These are phyloP conservation scores for Collybia mongolica DNA, from an alignment of 768 basidiomycete genomes.

Conservation along the genomic window DNA sequence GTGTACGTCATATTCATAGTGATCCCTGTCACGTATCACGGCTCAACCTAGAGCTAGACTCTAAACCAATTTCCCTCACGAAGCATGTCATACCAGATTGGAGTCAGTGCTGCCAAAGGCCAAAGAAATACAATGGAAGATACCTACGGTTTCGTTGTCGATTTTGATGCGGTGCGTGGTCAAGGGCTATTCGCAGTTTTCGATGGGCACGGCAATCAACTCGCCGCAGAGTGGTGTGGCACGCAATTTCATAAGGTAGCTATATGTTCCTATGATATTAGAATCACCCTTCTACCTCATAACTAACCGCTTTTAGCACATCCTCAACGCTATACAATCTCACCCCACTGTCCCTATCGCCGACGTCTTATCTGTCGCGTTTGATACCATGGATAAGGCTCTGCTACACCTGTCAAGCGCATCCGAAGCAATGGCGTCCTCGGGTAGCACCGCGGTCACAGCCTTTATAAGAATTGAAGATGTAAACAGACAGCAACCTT, in stretches of 20 bases:
- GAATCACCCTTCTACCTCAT: not conserved
- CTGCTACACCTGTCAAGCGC: conserved; percentile 84
- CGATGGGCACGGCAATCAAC: conserved; percentile 97
- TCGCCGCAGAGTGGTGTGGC: conserved; percentile 99
- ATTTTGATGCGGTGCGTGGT: conserved; percentile 88
- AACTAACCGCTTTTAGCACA: conserved; percentile 27
- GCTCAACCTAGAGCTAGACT: conserved; percentile 37
- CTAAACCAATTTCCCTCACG: conserved; percentile 74
- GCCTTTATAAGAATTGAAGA: conserved; percentile 95
- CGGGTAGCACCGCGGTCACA: conserved; percentile 95
- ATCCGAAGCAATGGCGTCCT: conserved; percentile 90
- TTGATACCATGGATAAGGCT: conserved; percentile 85
- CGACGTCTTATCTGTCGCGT: conserved; percentile 89
- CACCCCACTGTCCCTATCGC: conserved; percentile 64
- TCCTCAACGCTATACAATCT: conserved; percentile 69
- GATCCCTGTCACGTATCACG: not conserved
- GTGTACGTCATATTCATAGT: conserved; percentile 45
- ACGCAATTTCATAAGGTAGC: conserved; percentile 85
- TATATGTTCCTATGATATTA: conserved; percentile 24
- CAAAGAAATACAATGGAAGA: conserved; percentile 96
- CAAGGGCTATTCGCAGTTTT: conserved; percentile 99
- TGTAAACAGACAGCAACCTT: conserved; percentile 67
- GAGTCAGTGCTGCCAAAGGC: conserved; percentile 83
- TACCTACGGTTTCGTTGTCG: conserved; percentile 93
- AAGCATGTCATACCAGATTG: conserved; percentile 66